phyloP scores from a whole-genome alignment of 805 yeast species.

The Saturnispora bothae region DNA sequence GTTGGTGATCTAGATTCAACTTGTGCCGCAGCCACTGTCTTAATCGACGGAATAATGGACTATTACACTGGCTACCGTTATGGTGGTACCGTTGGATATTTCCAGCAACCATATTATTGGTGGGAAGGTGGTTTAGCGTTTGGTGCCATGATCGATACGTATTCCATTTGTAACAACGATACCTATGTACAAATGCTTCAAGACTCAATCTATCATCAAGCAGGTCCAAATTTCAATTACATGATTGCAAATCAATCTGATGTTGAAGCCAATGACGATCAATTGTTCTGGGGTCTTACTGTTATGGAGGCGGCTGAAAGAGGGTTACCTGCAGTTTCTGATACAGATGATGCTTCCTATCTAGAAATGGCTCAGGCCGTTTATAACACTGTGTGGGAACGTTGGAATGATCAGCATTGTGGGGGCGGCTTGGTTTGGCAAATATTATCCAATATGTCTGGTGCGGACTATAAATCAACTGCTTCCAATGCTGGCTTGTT shows the following conservation, averaged over 20 bases:
- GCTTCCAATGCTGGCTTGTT: constrained; percentile 82
- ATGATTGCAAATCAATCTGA: constrained; percentile 70
- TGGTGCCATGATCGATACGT: constrained; percentile 58
- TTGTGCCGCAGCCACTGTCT: constrained; percentile 41
- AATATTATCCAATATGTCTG: constrained; percentile 86
- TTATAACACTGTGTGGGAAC: constrained; percentile 76
- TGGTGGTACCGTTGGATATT: constrained; percentile 67
- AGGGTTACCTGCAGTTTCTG: constrained; percentile 57
- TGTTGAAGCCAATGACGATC: constrained; percentile 87
- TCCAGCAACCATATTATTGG: constrained; percentile 72
- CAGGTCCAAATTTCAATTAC: constrained; percentile 57
- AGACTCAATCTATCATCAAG: constrained; percentile 55
- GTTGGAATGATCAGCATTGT: constrained; percentile 86
- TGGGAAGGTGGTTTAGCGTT: constrained; percentile 84
- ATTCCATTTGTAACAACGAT: constrained; percentile 56
- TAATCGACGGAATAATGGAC: constrained; percentile 69
- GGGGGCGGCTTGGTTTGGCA: constrained; percentile 95
- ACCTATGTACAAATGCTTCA: constrained; percentile 47
- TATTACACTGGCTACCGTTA: constrained; percentile 57
- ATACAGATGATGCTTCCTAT: constrained; percentile 60
- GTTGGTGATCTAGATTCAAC: constrained; percentile 18
- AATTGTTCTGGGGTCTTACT: constrained; percentile 83
- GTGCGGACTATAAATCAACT: constrained; percentile 86
- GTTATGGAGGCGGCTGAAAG: constrained; percentile 77
- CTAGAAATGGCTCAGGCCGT: constrained; percentile 76